Percentiles rank a stretch among this genome's conserved stretches.
phyloP scores from a whole-genome alignment of 148 eudicot genomes.

The Vaccinium myrtillus region DNA sequence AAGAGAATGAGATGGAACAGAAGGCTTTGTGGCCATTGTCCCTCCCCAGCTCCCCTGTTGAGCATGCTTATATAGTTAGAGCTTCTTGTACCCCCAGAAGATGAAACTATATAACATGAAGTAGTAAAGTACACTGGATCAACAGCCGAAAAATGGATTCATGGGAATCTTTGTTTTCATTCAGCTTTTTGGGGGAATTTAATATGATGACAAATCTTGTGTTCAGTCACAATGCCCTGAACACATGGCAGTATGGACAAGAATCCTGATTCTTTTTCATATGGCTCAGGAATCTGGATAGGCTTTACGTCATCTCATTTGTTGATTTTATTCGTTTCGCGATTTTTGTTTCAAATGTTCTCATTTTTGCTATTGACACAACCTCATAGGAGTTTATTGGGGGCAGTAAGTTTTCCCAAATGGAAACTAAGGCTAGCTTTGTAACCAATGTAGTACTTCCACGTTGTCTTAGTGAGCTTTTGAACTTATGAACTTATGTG shows the following conservation, averaged over 20 bases:
- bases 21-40: conserved; percentile 7
- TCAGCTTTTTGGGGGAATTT: not conserved
- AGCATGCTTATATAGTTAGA: not conserved
- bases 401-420: not conserved
- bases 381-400: not conserved
- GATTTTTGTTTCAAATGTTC: too few species aligned
- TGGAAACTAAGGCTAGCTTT: not conserved
- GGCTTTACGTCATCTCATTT: not conserved
- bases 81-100: not conserved
- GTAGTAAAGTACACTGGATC: not conserved
- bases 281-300: not conserved
- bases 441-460: not conserved
- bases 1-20: not conserved
- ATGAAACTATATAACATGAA: not conserved
- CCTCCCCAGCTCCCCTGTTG: conserved; percentile 6
- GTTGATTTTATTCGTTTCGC: not conserved
- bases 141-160: not conserved
- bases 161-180: conserved; percentile 10
- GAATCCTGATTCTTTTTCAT: not conserved
- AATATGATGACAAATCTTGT: not conserved
- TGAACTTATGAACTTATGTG: not conserved
- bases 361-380: not conserved
- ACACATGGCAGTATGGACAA: not conserved
- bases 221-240: not conserved
- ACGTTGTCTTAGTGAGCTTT: not conserved